These are phyloP conservation scores for Thelephora ganbajun DNA, from an alignment of 768 basidiomycete species.

Conservation along the genomic window DNA sequence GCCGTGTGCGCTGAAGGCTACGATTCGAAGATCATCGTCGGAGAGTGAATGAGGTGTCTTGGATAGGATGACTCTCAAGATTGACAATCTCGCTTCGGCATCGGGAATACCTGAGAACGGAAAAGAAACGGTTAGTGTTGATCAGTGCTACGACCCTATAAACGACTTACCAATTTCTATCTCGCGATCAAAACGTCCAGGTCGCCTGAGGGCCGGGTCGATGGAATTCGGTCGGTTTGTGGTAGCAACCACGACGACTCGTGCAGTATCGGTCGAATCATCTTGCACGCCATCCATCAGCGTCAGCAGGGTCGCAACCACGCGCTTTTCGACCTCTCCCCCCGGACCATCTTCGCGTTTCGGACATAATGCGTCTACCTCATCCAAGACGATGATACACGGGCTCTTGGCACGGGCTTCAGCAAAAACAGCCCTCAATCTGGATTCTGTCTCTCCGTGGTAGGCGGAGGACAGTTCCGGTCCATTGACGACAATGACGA, in stretches of 20 bases:
- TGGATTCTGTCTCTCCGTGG: constrained; percentile 93
- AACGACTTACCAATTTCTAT: constrained; percentile 72
- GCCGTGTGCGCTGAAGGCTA: constrained; percentile 79
- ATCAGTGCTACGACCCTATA: neutral
- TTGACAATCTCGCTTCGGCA: constrained; percentile 68
- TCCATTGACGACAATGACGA: constrained; percentile 89
- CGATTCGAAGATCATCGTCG: constrained; percentile 38
- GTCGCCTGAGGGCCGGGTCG: constrained; percentile 80
- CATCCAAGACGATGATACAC: constrained; percentile 90
- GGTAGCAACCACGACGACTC: constrained; percentile 91
- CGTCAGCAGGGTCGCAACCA: constrained; percentile 90
- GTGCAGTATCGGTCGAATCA: constrained; percentile 25
- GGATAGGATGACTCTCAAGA: constrained; percentile 71
- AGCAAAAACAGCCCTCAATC: constrained; percentile 78
- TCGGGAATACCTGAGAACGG: constrained; percentile 66
- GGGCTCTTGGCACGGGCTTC: constrained; percentile 74
- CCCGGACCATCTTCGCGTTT: constrained; percentile 79
- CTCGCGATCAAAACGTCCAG: constrained; percentile 88
- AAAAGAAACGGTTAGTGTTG: neutral
- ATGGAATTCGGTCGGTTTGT: constrained; percentile 94
- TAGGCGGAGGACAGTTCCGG: constrained; percentile 92
- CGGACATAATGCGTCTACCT: constrained; percentile 91
- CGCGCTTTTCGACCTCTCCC: constrained; percentile 91
- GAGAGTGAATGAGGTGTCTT: constrained; percentile 69
- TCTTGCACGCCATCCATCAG: constrained; percentile 85